Conservation (phyloP, 2,329 filamentous ascomycete species). For the Colletotrichum sp. region DNA sequence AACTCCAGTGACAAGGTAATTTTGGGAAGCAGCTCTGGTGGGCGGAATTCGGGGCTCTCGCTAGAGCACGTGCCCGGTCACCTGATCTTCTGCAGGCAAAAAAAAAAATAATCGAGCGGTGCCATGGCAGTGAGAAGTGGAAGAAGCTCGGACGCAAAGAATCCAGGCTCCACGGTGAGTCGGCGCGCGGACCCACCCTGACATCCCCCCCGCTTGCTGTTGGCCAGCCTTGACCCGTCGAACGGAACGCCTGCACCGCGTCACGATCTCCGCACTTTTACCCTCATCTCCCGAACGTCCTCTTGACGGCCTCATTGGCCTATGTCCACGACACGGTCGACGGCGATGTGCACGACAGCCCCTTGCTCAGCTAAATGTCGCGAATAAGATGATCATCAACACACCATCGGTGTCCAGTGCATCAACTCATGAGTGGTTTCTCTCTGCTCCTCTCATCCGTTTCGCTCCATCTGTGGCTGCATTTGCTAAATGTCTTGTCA, state of each 20-base stretch:
- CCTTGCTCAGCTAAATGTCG: neutral
- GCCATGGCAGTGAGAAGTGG: neutral
- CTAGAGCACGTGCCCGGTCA: conserved; percentile 3
- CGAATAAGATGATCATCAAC: neutral
- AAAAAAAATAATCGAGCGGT: neutral
- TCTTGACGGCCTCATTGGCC: neutral
- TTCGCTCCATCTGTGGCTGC: neutral
- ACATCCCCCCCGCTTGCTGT: neutral
- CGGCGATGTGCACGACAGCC: neutral
- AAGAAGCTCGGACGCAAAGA: conserved; percentile 1
- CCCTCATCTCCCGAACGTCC: conserved; percentile 13
- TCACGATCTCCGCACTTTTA: conserved; percentile 20
- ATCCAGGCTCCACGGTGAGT: neutral
- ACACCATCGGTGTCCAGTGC: neutral
- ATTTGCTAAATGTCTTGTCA: conserved; percentile 6
- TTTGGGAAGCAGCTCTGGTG: neutral
- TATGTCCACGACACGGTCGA: neutral
- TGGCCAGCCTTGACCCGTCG: conserved; percentile 1
- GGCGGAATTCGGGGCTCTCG: conserved; percentile 5
- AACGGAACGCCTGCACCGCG: conserved; percentile 1
- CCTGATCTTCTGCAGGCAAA: neutral
- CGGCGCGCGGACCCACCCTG: neutral
- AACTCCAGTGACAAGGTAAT: neutral
- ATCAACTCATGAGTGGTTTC: neutral
- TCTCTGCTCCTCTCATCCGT: neutral